Evolutionary conservation across 2,329 filamentous ascomycete genomes (phyloP).

Genomic region (Westerdykella sp.): DNA sequence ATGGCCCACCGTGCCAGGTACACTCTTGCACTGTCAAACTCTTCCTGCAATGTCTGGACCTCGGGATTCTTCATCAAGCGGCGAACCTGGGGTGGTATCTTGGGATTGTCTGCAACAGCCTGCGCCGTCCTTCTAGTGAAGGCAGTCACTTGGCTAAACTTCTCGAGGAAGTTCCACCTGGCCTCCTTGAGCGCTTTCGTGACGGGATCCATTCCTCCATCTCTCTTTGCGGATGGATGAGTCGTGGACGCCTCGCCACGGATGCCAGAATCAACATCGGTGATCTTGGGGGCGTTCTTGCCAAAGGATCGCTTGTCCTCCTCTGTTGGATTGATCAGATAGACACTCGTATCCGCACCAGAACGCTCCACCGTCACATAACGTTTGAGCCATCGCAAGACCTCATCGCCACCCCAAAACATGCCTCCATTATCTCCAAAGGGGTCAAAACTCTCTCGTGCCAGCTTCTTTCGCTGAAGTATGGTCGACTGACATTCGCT

Average conservation of each 20-base stretch:
- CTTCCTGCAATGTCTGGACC: slow-evolving; percentile 89
- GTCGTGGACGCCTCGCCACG: slow-evolving; percentile 23
- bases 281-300: slow-evolving; percentile 44
- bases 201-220: slow-evolving; percentile 83
- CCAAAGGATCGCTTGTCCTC: slow-evolving; percentile 83
- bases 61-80: slow-evolving; percentile 84
- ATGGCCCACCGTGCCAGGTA: slow-evolving; percentile 97
- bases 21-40: slow-evolving; percentile 91
- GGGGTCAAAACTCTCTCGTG: slow-evolving; percentile 80
- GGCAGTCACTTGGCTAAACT: slow-evolving; percentile 93
- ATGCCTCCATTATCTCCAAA: slow-evolving; percentile 79
- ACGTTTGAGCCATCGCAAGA: slow-evolving; percentile 79
- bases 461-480: slow-evolving; percentile 79
- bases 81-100: slow-evolving; percentile 79
- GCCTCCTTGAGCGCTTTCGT: slow-evolving; percentile 92
- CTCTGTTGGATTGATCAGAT: slow-evolving; percentile 77
- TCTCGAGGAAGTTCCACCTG: slow-evolving; percentile 92
- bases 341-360: slow-evolving; percentile 80
- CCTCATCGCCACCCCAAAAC: slow-evolving; percentile 98
- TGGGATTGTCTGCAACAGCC: slow-evolving; percentile 85
- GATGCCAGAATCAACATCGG: slow-evolving; percentile 14
- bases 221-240: slow-evolving; percentile 39
- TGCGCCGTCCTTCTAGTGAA: slow-evolving; percentile 90
- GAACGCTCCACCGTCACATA: slow-evolving; percentile 81
- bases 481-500: slow-evolving; percentile 95